Percentiles rank a stretch among this genome's conserved stretches.
phyloP scores from a whole-genome alignment of 1,139 yeast species.

The Sugiyamaella grinbergsii region DNA sequence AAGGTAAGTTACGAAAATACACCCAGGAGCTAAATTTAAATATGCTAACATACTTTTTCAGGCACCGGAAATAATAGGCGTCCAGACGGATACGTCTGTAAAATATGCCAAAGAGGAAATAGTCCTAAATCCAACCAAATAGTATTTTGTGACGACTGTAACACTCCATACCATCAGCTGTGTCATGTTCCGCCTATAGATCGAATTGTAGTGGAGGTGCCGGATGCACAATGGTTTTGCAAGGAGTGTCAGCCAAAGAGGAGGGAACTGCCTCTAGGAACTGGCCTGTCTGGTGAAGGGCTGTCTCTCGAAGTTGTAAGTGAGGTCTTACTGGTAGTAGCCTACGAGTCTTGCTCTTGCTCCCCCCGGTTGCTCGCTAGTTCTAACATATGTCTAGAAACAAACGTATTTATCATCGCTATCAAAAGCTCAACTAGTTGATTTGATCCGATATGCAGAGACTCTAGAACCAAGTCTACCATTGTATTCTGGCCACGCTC shows the following conservation, averaged over 20 bases:
- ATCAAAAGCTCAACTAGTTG: constrained; percentile 47
- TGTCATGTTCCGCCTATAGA: constrained; percentile 50
- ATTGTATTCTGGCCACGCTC: constrained; percentile 43
- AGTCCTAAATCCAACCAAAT: constrained; percentile 46
- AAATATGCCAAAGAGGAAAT: constrained; percentile 46
- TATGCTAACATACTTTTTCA: neutral
- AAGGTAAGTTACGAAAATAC: constrained; percentile 6
- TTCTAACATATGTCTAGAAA: constrained; percentile 30
- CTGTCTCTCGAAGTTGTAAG: constrained; percentile 41
- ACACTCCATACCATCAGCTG: constrained; percentile 47
- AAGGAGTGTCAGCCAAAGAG: constrained; percentile 45
- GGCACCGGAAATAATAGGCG: constrained; percentile 23
- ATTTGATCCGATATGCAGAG: constrained; percentile 45
- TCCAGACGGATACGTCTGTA: constrained; percentile 44
- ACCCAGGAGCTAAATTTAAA: neutral
- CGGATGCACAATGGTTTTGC: constrained; percentile 51
- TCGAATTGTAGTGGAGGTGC: constrained; percentile 47
- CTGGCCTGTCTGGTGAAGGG: constrained; percentile 44
- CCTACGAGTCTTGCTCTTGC: too few species aligned
- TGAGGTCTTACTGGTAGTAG: too few species aligned
- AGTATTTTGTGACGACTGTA: constrained; percentile 49
- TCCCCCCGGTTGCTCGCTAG: neutral
- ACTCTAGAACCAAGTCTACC: constrained; percentile 43
- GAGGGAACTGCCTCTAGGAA: constrained; percentile 44
- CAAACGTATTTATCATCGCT: constrained; percentile 46